A percentile compares a stretch with the other conserved stretches of the same genome.
phyloP scores from a whole-genome alignment of 805 yeast species.

The Wickerhamomyces xylosicus region DNA sequence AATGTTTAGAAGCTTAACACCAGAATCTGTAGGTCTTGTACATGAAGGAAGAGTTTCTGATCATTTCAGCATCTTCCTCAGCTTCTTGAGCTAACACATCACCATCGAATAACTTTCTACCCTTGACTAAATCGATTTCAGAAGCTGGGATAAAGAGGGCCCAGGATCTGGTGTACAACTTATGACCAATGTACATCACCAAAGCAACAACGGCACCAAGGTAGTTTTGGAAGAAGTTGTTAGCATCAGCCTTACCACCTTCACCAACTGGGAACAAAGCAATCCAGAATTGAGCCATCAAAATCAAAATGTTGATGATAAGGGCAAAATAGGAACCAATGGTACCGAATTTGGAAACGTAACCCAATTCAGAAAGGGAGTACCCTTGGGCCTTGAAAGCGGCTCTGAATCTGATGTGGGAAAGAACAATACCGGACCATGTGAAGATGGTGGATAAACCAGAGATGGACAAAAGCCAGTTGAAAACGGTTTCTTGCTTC shows the following conservation, averaged over 20 bases:
- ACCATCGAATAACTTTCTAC: conserved; percentile 33
- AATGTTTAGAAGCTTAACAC: conserved; percentile 14
- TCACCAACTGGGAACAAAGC: conserved; percentile 50
- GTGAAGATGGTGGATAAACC: conserved; percentile 55
- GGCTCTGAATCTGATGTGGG: conserved; percentile 48
- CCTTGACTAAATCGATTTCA: conserved; percentile 35
- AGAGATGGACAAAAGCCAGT: conserved; percentile 54
- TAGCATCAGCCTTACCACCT: conserved; percentile 24
- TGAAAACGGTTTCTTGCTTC: conserved; percentile 45
- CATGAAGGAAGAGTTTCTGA: conserved; percentile 12
- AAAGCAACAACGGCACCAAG: conserved; percentile 35
- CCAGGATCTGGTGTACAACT: conserved; percentile 31
- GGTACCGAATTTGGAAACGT: conserved; percentile 38
- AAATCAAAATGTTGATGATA: conserved; percentile 35
- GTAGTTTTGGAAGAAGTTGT: conserved; percentile 42
- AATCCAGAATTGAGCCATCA: conserved; percentile 57
- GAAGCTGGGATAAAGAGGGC: conserved; percentile 23
- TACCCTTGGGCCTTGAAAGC: conserved; percentile 48
- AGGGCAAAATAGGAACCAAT: conserved; percentile 45
- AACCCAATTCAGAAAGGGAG: conserved; percentile 40
- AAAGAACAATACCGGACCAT: conserved; percentile 47
- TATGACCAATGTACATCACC: conserved; percentile 40
- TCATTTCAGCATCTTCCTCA: conserved; percentile 22
- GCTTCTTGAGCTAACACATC: conserved; percentile 30
- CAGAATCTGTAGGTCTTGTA: conserved; percentile 16